phyloP scores from a whole-genome alignment of 495 filamentous ascomycete species.

The Trichoderma erinaceum region DNA sequence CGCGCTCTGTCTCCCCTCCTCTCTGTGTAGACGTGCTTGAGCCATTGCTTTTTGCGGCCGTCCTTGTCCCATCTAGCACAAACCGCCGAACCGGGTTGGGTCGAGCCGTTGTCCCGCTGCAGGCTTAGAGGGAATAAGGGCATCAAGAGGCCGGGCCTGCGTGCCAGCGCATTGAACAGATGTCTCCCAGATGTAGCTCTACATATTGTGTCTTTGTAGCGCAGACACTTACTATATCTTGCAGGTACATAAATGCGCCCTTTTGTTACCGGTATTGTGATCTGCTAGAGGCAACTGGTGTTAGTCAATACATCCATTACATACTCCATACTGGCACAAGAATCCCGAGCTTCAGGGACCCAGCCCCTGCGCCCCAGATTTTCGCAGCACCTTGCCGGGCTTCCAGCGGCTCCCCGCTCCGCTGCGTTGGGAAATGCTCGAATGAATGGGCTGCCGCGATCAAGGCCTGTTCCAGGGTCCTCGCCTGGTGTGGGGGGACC shows the following conservation, averaged over 20 bases:
- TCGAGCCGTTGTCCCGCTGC: constrained; percentile 1
- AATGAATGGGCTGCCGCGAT: background rate
- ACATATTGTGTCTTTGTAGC: no score
- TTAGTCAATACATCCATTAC: background rate
- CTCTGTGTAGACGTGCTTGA: background rate
- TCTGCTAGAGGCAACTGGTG: no score
- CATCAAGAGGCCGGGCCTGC: background rate
- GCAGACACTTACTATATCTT: no score
- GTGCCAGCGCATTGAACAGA: constrained; percentile 1
- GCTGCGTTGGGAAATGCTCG: background rate
- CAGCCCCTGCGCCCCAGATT: constrained; percentile 8
- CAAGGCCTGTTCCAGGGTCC: constrained; percentile 7
- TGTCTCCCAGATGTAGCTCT: no score
- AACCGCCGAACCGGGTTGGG: background rate
- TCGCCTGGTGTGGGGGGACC: background rate
- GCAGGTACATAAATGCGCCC: no score
- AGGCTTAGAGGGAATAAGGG: background rate
- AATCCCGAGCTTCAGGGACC: background rate
- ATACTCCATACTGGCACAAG: background rate
- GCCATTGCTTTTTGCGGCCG: background rate
- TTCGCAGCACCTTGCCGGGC: constrained; percentile 1
- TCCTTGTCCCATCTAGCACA: background rate
- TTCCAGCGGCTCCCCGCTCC: constrained; percentile 3
- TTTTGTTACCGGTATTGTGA: no score
- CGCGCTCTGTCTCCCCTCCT: background rate